A percentile compares a stretch with the other conserved stretches of the same genome.
These are phyloP conservation scores for Aureobasidium namibiae DNA, from an alignment of 2,329 filamentous ascomycete species.

Conservation along the genomic window DNA sequence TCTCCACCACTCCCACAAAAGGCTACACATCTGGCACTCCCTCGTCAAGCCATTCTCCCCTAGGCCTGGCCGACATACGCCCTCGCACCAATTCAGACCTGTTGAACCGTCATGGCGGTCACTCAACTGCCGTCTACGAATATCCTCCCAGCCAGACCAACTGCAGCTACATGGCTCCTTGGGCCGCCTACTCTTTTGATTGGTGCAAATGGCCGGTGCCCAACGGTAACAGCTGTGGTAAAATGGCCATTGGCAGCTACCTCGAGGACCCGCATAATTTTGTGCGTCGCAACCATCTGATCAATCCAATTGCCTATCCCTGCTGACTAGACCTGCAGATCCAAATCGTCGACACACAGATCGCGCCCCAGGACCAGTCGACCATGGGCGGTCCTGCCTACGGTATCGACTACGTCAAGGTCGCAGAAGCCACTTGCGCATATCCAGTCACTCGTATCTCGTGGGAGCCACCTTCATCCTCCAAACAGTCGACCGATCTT, in stretches of 20 bases:
- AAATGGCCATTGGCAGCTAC: constrained; percentile 92
- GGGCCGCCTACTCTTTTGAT: constrained; percentile 93
- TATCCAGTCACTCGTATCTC: constrained; percentile 92
- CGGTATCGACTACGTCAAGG: constrained; percentile 81
- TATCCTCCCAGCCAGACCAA: constrained; percentile 60
- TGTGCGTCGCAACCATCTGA: constrained; percentile 45
- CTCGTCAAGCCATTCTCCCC: constrained; percentile 70
- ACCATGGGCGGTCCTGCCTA: constrained; percentile 63
- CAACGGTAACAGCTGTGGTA: constrained; percentile 63
- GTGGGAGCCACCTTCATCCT: constrained; percentile 91
- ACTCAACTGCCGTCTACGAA: constrained; percentile 52
- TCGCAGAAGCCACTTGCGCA: constrained; percentile 93
- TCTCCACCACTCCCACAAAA: constrained; percentile 44
- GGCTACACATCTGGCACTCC: constrained; percentile 41
- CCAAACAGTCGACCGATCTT: constrained; percentile 91
- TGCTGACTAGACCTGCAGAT: constrained; percentile 49
- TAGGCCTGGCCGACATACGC: constrained; percentile 86
- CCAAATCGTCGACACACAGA: constrained; percentile 88
- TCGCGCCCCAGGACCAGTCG: constrained; percentile 60
- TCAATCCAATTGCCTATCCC: background rate
- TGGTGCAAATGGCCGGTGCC: constrained; percentile 98
- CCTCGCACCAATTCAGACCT: constrained; percentile 76
- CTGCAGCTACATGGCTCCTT: constrained; percentile 89
- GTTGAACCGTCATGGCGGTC: constrained; percentile 53
- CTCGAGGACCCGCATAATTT: constrained; percentile 98